Percentiles rank a stretch among this genome's conserved stretches.
Conservation (phyloP, 176 grass and related monocot species). For the Melocanna baccifera region DNA sequence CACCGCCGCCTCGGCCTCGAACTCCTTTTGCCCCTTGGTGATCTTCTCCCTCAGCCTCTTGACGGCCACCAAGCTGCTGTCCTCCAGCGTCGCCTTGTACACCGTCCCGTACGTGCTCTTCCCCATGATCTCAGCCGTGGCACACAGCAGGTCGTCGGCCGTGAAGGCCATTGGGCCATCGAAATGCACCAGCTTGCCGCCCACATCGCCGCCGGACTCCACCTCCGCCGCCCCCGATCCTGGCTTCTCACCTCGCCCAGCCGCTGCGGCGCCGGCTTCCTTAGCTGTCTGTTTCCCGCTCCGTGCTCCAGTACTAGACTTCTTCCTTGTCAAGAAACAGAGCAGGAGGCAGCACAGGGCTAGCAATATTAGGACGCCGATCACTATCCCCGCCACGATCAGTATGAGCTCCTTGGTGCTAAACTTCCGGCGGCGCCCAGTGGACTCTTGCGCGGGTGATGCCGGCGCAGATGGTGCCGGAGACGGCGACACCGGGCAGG, state of each 20-base stretch:
- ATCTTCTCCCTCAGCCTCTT: slow-evolving; percentile 78
- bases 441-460: neutral
- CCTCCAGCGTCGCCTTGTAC: slow-evolving; percentile 73
- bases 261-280: neutral
- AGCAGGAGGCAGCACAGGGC: slow-evolving; percentile 58
- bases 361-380: slow-evolving; percentile 37
- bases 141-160: slow-evolving; percentile 69
- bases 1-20: slow-evolving; percentile 47
- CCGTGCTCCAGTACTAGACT: neutral
- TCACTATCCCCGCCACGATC: slow-evolving; percentile 36
- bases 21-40: slow-evolving; percentile 68
- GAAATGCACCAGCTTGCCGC: slow-evolving; percentile 76
- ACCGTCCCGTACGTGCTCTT: slow-evolving; percentile 76
- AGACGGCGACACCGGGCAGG: slow-evolving; percentile 41
- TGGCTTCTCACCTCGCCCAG: slow-evolving; percentile 43
- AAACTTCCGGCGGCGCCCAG: neutral
- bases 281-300: neutral
- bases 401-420: slow-evolving; percentile 44
- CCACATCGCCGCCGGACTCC: slow-evolving; percentile 58
- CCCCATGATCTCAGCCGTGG: slow-evolving; percentile 65
- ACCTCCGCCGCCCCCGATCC: slow-evolving; percentile 14
- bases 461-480: slow-evolving; percentile 28
- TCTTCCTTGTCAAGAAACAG: slow-evolving; percentile 45
- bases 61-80: slow-evolving; percentile 62
- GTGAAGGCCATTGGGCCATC: slow-evolving; percentile 67